Base-by-base conservation (phyloP, 2,329 filamentous ascomycete species). In the Microdochium paspali region DNA sequence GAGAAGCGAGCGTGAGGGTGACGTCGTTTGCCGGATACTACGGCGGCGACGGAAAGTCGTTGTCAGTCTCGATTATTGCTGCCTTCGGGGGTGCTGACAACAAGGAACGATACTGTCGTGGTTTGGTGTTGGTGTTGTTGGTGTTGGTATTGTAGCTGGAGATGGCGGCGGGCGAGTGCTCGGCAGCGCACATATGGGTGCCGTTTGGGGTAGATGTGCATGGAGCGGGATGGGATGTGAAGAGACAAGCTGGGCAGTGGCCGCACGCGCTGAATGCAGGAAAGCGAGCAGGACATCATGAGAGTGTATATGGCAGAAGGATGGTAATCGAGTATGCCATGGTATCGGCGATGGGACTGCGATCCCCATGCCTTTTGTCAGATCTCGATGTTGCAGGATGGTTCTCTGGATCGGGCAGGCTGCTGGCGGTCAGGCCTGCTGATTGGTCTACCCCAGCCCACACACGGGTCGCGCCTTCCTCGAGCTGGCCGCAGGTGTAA, bases 341-440 rank as follows among this genome's bases (percentile, higher is more conserved):
- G 35, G 35, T 40, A 40, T 40, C 35, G 35, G 35, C 35, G 35
- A 40, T 40, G 35, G 6, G 18, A 40, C 6, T 21, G 15, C 35
- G 35, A 40, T 40, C 35, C 35, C 35, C 35, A 40, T 25, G 46
- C 44, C 25, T 35, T 44, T 44, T 48, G 40, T 45, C 10, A 48
- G 50, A 52, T 52, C 50, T 44, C 49, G 50, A 48, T 50, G 26
- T 9, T 25, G n/a, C 15, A 21, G 18, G n/a, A 21, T 5, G 15
- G 35, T 21, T 20, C 35, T 40, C 12, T 40, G 35, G 35, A 40
- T 40, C 35, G 35, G 18, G n/a, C 35, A 5, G 15, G 18, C 35
- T 21, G 15, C 18, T 15, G 3, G 18, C 18, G 4, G 35, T 21
- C 15, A n/a, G n/a, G 26, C 26, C 26, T 13, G 26, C 26, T 28